Evolutionary conservation across 2,329 filamentous ascomycete genomes (phyloP), one percentile per base, ranked within the genome.

Genomic region (Alternaria atra): DNA sequence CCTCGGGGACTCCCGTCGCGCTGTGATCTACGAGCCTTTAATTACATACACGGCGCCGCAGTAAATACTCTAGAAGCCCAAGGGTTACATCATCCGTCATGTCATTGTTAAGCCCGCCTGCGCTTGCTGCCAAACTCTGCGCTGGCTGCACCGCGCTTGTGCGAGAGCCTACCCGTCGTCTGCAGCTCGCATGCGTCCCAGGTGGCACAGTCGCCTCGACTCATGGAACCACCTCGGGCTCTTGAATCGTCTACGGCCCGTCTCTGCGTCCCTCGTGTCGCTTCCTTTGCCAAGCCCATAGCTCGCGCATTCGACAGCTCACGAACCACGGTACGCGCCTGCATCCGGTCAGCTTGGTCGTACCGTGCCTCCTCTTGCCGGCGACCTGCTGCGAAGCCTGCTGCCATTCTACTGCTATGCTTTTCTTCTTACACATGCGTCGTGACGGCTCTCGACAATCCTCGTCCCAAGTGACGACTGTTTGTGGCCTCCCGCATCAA

Each of bases 11-110:
- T 65, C 56, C 66, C 64, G 64, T 64, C 66, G 66, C 64, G 65
- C n/a, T 68, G 66, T 65, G 64, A 68, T 68, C 66, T 63, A 55
- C 66, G 59, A 64, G 60, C 63, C 63, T 68, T 68, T 66, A 63
- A 66, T 68, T 59, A 55, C 64, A 60, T 54, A 58, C 56, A 54
- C 46, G 54, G 50, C 43, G 46, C 58, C 46, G 58, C 54, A 53
- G 34, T 35, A 42, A 39, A 9, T 15, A 44, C 29, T 34, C 23
- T 30, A n/a, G 17, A 27, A 34, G 52, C 12, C 17, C 48, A 30
- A 42, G 39, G 27, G 34, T n/a, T 25, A 30, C 42, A 32, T 39
- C 51, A 42, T 13, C 23, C 43, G 15, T 12, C 35, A 17, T 34
- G 27, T 32, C 37, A 15, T 17, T 4, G 44, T 15, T 29, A 15